Conservation (phyloP, 2,329 filamentous ascomycete genomes). For the Alternaria ethzedia region DNA sequence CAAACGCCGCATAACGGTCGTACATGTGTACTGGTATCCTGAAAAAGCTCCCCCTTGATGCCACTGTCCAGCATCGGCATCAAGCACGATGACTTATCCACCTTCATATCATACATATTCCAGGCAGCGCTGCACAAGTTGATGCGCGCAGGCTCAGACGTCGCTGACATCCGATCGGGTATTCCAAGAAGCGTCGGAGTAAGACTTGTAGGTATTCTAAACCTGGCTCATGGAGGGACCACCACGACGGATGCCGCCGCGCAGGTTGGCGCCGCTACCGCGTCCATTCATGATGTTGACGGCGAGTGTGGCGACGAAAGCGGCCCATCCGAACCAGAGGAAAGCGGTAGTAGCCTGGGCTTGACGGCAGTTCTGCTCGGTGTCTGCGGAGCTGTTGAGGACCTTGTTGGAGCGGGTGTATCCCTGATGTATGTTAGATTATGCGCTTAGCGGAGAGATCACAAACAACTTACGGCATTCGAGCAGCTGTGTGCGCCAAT, state of each 20-base stretch:
- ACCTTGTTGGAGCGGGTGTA: conserved; percentile 61
- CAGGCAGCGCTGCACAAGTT: not conserved
- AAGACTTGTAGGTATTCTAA: conserved; percentile 46
- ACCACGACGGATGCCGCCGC: conserved; percentile 56
- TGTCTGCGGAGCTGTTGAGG: conserved; percentile 66
- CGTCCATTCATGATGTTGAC: conserved; percentile 63
- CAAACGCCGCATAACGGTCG: conserved; percentile 1
- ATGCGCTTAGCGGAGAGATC: not conserved
- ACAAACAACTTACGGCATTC: conserved; percentile 57
- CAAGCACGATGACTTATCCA: conserved; percentile 8
- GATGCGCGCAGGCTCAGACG: conserved; percentile 5
- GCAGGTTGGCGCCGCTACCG: conserved; percentile 52
- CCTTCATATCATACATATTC: conserved; percentile 6
- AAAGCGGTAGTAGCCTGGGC: conserved; percentile 77
- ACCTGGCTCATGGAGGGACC: conserved; percentile 63
- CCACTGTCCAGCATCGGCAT: conserved; percentile 2
- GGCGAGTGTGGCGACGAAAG: conserved; percentile 62
- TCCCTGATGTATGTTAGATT: conserved; percentile 35
- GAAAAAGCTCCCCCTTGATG: not conserved
- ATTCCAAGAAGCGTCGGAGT: conserved; percentile 36
- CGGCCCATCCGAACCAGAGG: conserved; percentile 77
- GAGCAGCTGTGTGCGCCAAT: conserved; percentile 73
- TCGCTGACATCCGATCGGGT: conserved; percentile 25
- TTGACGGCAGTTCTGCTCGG: conserved; percentile 72
- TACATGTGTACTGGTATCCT: conserved; percentile 8